Base-by-base conservation (phyloP, 192 early-diverging fungal species). In the Haplosporangium gracile region DNA sequence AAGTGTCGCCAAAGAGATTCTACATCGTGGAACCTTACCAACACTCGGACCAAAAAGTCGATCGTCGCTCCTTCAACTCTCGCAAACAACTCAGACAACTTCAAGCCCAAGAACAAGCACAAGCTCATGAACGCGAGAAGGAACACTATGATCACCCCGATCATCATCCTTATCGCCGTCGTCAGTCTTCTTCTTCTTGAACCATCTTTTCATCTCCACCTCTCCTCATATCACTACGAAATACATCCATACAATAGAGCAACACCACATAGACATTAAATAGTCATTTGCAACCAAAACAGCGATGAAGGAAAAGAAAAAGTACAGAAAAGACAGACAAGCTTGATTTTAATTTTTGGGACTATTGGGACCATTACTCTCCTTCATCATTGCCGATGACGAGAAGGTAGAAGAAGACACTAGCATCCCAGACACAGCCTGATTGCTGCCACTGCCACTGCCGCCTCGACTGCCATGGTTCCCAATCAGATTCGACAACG, bases 21-120 rank as follows among this genome's bases (percentile, higher is more conserved):
- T 80, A 63, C 53, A 68, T 80, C 36, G 38, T 74, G 45, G 68
- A 72, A 29, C 81, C 81, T 2, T 82, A 77, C 22, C 69, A 74
- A 53, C 45, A 82, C 45, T 53, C 81, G 22, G 60, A 26, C 18
- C 8, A 24, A 7, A 82, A 82, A 53, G n/a, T 82, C 18, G 81
- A 82, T 74, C 75, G 76, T 0, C 75, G 81, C 0, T 82, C 81
- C 32, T 82, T 72, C 47, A 82, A 77, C 13, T 77, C 57, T 4
- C 45, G 75, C 57, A 82, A 82, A 38, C 70, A 77, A 15, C 81
- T 82, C 32, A 77, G 77, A 53, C 55, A 68, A 32, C 75, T 75
- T 18, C 68, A 57, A 45, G 81, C 75, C 4, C 71, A 32, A 49
- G 74, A 53, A 69, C 32, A 13, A 24, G 45, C 26, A 49, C 26